These are phyloP conservation scores for Coemansia nantahalensis DNA, from an alignment of 192 early-diverging fungal species.

Conservation along the genomic window DNA sequence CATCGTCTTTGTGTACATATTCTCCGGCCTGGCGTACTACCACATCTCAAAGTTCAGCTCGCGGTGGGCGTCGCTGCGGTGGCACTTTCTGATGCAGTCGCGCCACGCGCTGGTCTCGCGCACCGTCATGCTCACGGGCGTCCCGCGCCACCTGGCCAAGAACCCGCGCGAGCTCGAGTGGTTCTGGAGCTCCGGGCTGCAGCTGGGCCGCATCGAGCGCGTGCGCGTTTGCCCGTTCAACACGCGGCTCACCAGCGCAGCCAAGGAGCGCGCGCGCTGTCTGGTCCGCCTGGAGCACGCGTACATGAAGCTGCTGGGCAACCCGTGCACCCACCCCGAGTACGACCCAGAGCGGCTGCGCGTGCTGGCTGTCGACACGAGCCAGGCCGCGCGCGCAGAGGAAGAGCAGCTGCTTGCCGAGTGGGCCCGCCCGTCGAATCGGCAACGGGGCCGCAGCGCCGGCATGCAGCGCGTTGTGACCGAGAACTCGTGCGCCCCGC, in stretches of 20 bases:
- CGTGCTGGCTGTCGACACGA: conserved; percentile 16
- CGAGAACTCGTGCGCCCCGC: neutral
- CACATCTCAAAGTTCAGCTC: conserved; percentile 50
- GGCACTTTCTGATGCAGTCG: conserved; percentile 55
- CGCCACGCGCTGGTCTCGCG: conserved; percentile 53
- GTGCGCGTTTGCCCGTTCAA: conserved; percentile 64
- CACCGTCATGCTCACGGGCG: conserved; percentile 67
- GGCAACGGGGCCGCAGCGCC: neutral
- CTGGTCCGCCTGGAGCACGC: conserved; percentile 59
- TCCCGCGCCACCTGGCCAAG: conserved; percentile 55
- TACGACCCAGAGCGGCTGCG: conserved; percentile 58
- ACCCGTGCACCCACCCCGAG: conserved; percentile 61
- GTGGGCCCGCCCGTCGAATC: conserved; percentile 38
- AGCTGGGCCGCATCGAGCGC: conserved; percentile 62
- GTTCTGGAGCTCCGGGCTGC: conserved; percentile 61
- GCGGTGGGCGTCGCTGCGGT: conserved; percentile 51
- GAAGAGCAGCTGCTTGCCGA: conserved; percentile 23
- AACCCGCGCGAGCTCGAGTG: conserved; percentile 61
- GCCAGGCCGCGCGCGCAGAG: conserved; percentile 13
- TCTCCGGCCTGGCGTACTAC: conserved; percentile 52
- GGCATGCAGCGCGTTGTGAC: too few relatives aligned
- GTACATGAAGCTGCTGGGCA: conserved; percentile 62
- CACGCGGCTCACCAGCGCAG: conserved; percentile 54
- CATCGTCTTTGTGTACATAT: conserved; percentile 50
- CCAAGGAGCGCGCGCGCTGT: conserved; percentile 55